Percentiles rank a stretch among this genome's conserved stretches.
Conservation (phyloP, 2,329 filamentous ascomycete genomes). For the Fusarium goolgardi region DNA sequence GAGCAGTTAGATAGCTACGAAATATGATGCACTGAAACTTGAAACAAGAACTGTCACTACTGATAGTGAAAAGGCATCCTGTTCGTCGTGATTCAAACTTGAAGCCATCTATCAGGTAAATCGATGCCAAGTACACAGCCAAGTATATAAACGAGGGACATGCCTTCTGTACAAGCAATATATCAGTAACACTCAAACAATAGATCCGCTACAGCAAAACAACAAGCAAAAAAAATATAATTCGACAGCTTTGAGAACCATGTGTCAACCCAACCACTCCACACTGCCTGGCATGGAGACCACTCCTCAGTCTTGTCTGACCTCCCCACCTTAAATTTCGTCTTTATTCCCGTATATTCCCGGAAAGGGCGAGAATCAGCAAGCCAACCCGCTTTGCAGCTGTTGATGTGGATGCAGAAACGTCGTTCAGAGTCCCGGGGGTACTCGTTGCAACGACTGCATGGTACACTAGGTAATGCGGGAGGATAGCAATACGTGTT, state of each 20-base stretch:
- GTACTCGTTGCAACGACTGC: not conserved
- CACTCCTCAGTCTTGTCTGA: not conserved
- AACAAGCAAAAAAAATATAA: rapidly evolving
- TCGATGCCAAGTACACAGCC: rapidly evolving
- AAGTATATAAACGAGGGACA: not conserved
- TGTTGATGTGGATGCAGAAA: not conserved
- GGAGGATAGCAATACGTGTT: rapidly evolving
- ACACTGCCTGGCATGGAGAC: not conserved
- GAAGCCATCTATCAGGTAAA: not conserved
- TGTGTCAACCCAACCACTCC: not conserved
- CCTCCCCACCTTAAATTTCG: no score
- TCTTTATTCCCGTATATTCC: not conserved
- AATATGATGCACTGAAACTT: not conserved
- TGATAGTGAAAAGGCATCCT: not conserved
- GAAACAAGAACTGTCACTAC: no score
- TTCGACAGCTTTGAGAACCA: not conserved
- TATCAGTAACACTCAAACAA: not conserved
- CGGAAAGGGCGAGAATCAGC: not conserved
- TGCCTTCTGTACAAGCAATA: rapidly evolving
- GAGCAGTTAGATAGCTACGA: no score
- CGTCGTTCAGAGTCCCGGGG: not conserved
- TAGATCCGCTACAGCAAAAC: rapidly evolving
- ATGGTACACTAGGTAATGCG: not conserved
- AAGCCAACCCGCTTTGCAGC: not conserved
- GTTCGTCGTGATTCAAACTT: not conserved